These are phyloP conservation scores for Moricandia moricandioides DNA, from an alignment of 345 rosid genomes.

Conservation along the genomic window DNA sequence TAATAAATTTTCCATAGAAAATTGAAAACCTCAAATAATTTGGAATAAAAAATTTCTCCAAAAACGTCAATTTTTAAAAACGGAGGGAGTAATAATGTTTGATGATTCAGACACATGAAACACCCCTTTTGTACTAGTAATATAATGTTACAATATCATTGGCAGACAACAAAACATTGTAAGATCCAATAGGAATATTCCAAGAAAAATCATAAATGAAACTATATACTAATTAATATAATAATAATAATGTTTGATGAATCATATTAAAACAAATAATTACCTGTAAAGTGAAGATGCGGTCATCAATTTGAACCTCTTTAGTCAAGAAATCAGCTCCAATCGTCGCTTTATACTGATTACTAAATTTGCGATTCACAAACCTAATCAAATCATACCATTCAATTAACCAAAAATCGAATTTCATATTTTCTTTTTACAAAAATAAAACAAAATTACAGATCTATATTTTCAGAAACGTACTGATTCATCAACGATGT, in stretches of 20 bases:
- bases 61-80: too few relatives aligned
- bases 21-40: too few relatives aligned
- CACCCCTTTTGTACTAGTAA: neutral
- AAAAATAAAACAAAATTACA: neutral
- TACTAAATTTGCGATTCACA: constrained; percentile 88
- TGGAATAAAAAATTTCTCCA: too few relatives aligned
- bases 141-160: neutral
- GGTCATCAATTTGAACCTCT: constrained; percentile 88
- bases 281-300: constrained; percentile 89
- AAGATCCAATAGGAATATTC: neutral
- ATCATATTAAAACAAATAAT: neutral
- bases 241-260: neutral
- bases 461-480: constrained; percentile 29
- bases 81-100: too few relatives aligned
- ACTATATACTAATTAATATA: neutral
- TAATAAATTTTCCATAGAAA: too few relatives aligned
- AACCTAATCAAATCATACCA: constrained; percentile 44
- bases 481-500: constrained; percentile 97
- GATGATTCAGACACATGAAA: too few relatives aligned
- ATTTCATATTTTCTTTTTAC: neutral
- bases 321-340: constrained; percentile 95
- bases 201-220: neutral
- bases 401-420: neutral
- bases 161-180: neutral
- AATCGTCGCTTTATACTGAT: constrained; percentile 92